phyloP scores from a whole-genome alignment of 306 rosid species.

The Begonia peltatifolia region DNA sequence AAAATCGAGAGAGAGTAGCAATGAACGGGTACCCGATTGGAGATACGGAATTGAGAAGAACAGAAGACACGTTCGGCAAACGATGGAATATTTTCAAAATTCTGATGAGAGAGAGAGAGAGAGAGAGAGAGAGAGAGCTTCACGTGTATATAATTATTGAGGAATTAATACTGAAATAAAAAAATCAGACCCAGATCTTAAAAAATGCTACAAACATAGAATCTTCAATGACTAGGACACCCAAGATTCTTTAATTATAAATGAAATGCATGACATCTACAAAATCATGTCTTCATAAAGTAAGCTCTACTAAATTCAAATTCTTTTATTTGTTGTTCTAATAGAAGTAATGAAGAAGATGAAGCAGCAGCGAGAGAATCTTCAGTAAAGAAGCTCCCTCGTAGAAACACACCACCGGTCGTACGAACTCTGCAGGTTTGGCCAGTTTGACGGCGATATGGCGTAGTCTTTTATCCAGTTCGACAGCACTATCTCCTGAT shows the following conservation, averaged over 20 bases:
- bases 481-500: not conserved
- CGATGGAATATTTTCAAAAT: too few relatives aligned
- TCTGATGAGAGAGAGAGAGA: too few relatives aligned
- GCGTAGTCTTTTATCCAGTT: conserved; percentile 16
- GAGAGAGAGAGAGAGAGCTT: too few relatives aligned
- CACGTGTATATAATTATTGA: too few relatives aligned
- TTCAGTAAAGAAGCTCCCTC: conserved; percentile 9
- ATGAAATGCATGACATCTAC: too few relatives aligned
- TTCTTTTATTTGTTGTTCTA: not conserved
- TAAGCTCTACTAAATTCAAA: not conserved
- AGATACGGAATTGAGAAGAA: conserved; percentile 1
- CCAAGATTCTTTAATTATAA: too few relatives aligned
- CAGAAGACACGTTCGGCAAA: too few relatives aligned
- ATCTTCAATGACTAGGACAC: too few relatives aligned
- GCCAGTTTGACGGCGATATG: conserved; percentile 24
- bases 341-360: not conserved
- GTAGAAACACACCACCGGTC: conserved; percentile 30
- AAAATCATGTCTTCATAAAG: too few relatives aligned
- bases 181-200: too few relatives aligned
- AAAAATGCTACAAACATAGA: not conserved
- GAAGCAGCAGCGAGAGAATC: not conserved
- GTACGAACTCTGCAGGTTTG: conserved; percentile 24
- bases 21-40: not conserved
- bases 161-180: too few relatives aligned
- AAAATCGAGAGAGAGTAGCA: not conserved